These are phyloP conservation scores for Candida silvatica DNA, from an alignment of 805 yeast species.

Conservation along the genomic window DNA sequence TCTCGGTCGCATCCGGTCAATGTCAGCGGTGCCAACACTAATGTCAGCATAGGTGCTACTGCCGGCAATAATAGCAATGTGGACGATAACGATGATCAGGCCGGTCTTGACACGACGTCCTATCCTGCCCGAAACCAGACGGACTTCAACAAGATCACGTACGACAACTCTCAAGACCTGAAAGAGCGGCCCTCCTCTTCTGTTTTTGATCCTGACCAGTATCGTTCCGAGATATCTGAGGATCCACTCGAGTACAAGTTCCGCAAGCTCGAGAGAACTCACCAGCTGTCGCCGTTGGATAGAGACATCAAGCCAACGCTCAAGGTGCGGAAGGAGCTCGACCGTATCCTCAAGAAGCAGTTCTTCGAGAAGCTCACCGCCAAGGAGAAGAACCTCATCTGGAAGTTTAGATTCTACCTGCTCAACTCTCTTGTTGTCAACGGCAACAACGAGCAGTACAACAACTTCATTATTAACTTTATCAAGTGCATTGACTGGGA, in stretches of 20 bases:
- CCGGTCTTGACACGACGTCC: background rate
- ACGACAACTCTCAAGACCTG: conserved; percentile 12
- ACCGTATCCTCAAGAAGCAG: conserved; percentile 62
- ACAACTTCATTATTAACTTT: conserved; percentile 45
- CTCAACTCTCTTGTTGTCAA: conserved; percentile 39
- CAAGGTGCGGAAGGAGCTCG: conserved; percentile 65
- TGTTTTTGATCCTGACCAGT: conserved; percentile 65
- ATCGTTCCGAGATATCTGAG: conserved; percentile 29
- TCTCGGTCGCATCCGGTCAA: conserved; percentile 14
- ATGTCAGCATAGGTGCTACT: conserved; percentile 12
- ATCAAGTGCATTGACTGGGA: conserved; percentile 85
- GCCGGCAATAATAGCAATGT: background rate
- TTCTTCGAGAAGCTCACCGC: conserved; percentile 77
- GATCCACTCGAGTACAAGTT: conserved; percentile 89
- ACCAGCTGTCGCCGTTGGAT: conserved; percentile 69
- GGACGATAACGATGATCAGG: too few relatives aligned
- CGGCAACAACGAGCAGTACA: conserved; percentile 25
- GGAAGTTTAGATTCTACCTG: conserved; percentile 84
- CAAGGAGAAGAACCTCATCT: conserved; percentile 76
- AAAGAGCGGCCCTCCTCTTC: conserved; percentile 8
- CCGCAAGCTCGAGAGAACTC: conserved; percentile 75
- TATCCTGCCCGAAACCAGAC: background rate
- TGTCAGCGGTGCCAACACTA: conserved; percentile 11
- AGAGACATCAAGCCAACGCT: conserved; percentile 86
- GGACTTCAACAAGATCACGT: conserved; percentile 17